Evolutionary conservation across 768 basidiomycete genomes (phyloP).

Genomic region (Boletus reticuloceps): DNA sequence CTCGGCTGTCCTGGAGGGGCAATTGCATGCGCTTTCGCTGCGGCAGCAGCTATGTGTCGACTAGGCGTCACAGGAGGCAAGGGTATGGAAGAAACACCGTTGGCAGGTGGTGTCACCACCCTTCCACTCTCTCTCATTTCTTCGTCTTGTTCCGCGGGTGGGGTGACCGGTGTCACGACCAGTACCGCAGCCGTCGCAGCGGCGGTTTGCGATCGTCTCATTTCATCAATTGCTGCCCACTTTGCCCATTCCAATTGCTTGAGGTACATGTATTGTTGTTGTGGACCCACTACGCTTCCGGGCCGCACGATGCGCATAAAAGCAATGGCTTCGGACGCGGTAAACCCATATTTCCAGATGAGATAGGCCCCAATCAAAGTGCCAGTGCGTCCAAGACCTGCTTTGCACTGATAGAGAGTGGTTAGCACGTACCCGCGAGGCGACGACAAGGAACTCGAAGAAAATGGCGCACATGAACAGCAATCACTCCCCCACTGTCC

Average conservation of each 20-base stretch:
- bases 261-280: conserved; percentile 93
- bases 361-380: conserved; percentile 97
- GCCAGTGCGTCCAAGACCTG: conserved; percentile 93
- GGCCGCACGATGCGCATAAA: conserved; percentile 98
- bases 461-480: conserved; percentile 70
- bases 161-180: conserved; percentile 72
- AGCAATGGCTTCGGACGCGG: conserved; percentile 92
- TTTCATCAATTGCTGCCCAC: conserved; percentile 87
- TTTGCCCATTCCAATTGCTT: conserved; percentile 93
- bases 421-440: conserved; percentile 20
- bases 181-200: conserved; percentile 39
- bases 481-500: conserved; percentile 75
- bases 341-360: conserved; percentile 98
- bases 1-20: conserved; percentile 80
- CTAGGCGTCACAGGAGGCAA: conserved; percentile 81
- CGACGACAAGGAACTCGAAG: conserved; percentile 6
- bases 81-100: conserved; percentile 21
- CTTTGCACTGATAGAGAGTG: conserved; percentile 70
- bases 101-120: conserved; percentile 24
- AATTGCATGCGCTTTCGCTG: conserved; percentile 68
- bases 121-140: conserved; percentile 50
- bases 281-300: conserved; percentile 88
- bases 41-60: conserved; percentile 66
- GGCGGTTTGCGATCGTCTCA: conserved; percentile 47
- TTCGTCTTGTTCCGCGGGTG: conserved; percentile 75